Conservation (phyloP, 495 filamentous ascomycete species). For the Alectoria sarmentosa region DNA sequence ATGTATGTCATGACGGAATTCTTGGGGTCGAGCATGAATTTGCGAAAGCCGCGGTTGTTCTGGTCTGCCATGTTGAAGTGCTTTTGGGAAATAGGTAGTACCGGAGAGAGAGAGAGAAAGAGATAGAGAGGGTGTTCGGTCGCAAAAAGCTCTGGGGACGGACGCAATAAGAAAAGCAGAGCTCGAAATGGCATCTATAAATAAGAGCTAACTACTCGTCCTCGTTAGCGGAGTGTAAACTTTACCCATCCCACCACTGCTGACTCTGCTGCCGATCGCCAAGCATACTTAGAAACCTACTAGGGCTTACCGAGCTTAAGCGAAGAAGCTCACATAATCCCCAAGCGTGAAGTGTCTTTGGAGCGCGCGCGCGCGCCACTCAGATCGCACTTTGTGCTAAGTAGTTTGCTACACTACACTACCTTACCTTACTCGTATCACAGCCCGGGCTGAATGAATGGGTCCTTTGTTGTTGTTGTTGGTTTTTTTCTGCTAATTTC, state of each 20-base stretch:
- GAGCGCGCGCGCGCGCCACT: not conserved
- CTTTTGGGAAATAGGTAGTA: not conserved
- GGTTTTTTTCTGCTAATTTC: too few species aligned
- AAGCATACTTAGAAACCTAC: not conserved
- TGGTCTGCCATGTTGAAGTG: constrained; percentile 9
- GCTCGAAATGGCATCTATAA: not conserved
- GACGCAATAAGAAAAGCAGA: not conserved
- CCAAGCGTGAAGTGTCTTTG: not conserved
- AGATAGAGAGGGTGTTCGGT: not conserved
- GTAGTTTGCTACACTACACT: too few species aligned
- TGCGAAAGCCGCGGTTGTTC: constrained; percentile 5
- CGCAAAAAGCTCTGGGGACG: not conserved
- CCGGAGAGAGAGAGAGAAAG: not conserved
- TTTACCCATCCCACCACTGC: too few species aligned
- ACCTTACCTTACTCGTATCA: too few species aligned
- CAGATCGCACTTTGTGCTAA: not conserved
- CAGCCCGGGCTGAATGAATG: too few species aligned
- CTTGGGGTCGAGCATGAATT: constrained; percentile 13
- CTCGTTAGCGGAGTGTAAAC: not conserved
- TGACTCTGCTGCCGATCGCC: too few species aligned
- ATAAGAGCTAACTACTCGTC: too few species aligned
- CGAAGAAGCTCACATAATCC: not conserved
- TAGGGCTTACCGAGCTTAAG: not conserved
- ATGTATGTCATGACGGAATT: constrained; percentile 13
- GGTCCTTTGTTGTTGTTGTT: too few species aligned